phyloP scores from a whole-genome alignment of 495 filamentous ascomycete species.

The Talaromyces wortmannii region DNA sequence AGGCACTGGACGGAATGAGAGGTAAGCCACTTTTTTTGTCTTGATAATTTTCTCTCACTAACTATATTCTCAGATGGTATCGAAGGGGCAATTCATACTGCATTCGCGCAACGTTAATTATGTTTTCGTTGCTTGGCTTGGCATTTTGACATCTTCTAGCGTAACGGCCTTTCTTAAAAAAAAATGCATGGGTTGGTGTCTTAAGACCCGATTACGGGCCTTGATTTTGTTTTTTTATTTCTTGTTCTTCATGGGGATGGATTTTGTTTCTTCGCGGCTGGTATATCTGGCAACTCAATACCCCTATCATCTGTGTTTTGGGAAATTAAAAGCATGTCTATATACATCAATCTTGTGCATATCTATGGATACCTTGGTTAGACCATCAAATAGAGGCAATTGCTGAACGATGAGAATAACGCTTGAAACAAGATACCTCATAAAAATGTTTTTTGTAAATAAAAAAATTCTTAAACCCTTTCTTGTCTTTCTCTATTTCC shows the following conservation, averaged over 20 bases:
- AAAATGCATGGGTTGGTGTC: background rate
- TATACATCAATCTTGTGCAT: too few species aligned
- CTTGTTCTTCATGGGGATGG: background rate
- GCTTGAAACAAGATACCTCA: too few species aligned
- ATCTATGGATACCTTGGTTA: too few species aligned
- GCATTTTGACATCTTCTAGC: slow-evolving; percentile 4
- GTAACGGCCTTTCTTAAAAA: slow-evolving; percentile 1
- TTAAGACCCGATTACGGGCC: background rate
- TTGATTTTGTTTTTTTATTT: background rate
- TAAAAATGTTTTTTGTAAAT: too few species aligned
- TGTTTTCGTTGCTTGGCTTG: background rate
- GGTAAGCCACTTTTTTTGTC: slow-evolving; percentile 25
- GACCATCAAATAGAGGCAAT: too few species aligned
- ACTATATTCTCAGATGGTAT: slow-evolving; percentile 31
- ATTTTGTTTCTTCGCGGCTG: background rate
- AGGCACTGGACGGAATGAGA: slow-evolving; percentile 57
- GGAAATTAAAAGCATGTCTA: too few species aligned
- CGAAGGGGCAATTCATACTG: slow-evolving; percentile 38
- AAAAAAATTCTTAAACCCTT: too few species aligned
- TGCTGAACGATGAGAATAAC: too few species aligned
- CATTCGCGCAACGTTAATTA: slow-evolving; percentile 16
- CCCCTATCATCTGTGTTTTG: too few species aligned
- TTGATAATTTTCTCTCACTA: background rate
- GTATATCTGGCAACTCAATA: too few species aligned
- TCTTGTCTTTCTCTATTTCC: too few species aligned